Base-by-base conservation (phyloP, 169 alveolate genomes). In the Cryptosporidium bovis region DNA sequence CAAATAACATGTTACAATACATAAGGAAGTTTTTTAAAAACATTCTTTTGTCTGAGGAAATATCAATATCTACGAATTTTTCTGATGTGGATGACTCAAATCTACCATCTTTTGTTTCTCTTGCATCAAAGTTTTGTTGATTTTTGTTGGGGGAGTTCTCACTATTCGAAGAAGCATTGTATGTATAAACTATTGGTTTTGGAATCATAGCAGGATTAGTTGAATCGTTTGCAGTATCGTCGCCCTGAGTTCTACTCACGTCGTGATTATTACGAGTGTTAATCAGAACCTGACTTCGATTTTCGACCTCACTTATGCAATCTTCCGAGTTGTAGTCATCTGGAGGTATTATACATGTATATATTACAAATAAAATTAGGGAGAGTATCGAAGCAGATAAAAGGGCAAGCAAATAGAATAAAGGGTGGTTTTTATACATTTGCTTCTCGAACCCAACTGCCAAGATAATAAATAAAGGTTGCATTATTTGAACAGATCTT, bases 381-480 rank as follows among this genome's bases (percentile, higher is more conserved):
- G 87, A 77, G 3, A 77, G 44, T 2, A 77, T 77, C 3, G 87
- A 77, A n/a, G 87, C 71, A 8, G 46, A 27, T 0, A 77, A 64
- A 27, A 77, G 64, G 24, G 71, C 71, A 16, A 77, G 18, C 48
- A 77, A 50, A 5, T 77, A 60, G 48, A 40, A 48, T 6, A 77
- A 27, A 44, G 77, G 87, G 50, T 56, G 7, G 12, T 40, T 77
- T 18, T n/a, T 27, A 48, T 77, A 77, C 15, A 77, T 44, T 60
- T 62, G 53, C 71, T 77, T 77, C 31, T 77, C 87, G 33, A 77
- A 77, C n/a, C 87, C 87, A 27, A 77, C 64, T 18, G 87, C 87
- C 27, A 77, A 40, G 13, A 77, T 71, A 29, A 77, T 77, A 31
- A 77, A 77, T n/a, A 77, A 31, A 36, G 87, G 87, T n/a, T 77